Conservation (phyloP, 495 filamentous ascomycete species). For the Chaetomidium leptoderma region DNA sequence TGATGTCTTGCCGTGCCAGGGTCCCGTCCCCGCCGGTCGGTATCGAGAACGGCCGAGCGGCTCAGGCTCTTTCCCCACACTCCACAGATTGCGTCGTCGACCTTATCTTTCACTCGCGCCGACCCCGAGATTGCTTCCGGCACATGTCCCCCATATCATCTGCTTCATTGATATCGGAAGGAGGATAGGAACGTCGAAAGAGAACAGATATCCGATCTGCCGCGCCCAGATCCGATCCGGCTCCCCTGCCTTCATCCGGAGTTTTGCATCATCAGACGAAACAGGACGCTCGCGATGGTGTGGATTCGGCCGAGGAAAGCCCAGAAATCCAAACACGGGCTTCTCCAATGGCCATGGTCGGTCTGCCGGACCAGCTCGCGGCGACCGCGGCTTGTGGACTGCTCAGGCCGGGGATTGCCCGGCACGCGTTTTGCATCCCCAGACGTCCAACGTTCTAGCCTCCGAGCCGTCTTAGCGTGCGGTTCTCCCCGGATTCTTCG, state of each 20-base stretch:
- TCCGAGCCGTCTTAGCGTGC: slow-evolving; percentile 3
- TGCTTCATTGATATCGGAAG: slow-evolving; percentile 1
- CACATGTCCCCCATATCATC: slow-evolving; percentile 14
- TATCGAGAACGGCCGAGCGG: background rate
- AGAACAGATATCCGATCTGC: slow-evolving; percentile 4
- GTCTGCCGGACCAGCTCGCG: slow-evolving; percentile 3
- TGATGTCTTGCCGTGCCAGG: background rate
- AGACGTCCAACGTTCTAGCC: slow-evolving; percentile 9
- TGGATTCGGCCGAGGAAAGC: slow-evolving; percentile 16
- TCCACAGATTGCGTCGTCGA: slow-evolving; percentile 23
- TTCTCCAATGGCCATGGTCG: background rate
- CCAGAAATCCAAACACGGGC: slow-evolving; percentile 7
- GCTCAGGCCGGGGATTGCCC: slow-evolving; percentile 1
- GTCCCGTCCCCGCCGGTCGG: no score
- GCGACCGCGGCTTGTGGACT: slow-evolving; percentile 12
- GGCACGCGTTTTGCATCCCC: slow-evolving; percentile 4
- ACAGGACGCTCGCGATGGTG: background rate
- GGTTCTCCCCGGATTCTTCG: slow-evolving; percentile 10
- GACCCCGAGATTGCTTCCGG: slow-evolving; percentile 24
- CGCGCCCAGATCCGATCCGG: slow-evolving; percentile 9
- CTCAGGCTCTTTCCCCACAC: slow-evolving; percentile 15
- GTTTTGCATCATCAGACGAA: slow-evolving; percentile 15
- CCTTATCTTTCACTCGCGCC: slow-evolving; percentile 31
- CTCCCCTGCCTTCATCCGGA: background rate
- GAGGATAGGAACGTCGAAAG: slow-evolving; percentile 10